Evolutionary conservation across 176 grass and related monocot species (phyloP).

Genomic region (Areca catechu): DNA sequence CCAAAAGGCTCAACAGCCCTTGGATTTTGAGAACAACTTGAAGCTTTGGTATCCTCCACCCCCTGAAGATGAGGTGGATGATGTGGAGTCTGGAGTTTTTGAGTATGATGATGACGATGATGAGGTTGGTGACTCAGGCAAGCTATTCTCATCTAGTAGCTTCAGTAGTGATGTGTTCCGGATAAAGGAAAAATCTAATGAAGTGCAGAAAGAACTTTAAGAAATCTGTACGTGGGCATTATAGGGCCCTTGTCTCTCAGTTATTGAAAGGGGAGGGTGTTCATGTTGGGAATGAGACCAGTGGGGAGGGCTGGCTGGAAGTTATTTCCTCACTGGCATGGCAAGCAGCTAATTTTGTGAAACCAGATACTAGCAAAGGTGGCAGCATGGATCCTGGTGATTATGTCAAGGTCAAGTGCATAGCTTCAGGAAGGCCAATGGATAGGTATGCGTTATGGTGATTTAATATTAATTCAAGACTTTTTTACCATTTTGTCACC

Average conservation of each 20-base stretch:
- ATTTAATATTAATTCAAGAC: too few species aligned
- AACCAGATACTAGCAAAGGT: conserved; percentile 80
- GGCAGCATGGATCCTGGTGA: conserved; percentile 82
- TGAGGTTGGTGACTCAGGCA: conserved; percentile 25
- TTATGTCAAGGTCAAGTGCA: conserved; percentile 91
- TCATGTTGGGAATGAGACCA: conserved; percentile 25
- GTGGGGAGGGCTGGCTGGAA: conserved; percentile 53
- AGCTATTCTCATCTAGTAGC: conserved; percentile 23
- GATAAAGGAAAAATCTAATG: conserved; percentile 9
- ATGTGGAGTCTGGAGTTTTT: conserved; percentile 44
- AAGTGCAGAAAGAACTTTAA: conserved; percentile 40
- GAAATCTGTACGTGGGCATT: conserved; percentile 41
- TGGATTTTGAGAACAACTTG: conserved; percentile 43
- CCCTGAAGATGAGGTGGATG: conserved; percentile 50
- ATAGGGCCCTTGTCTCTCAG: conserved; percentile 67
- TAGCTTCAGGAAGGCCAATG: conserved; percentile 55
- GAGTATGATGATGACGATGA: conserved; percentile 50
- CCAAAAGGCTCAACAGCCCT: conserved; percentile 17
- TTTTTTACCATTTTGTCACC: conserved; percentile 6
- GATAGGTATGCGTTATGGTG: conserved; percentile 48
- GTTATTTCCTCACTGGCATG: conserved; percentile 68
- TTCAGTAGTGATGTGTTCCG: conserved; percentile 22
- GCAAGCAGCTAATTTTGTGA: conserved; percentile 78
- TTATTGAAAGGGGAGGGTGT: conserved; percentile 67
- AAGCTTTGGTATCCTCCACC: conserved; percentile 67